Base-by-base conservation (phyloP, 2,329 filamentous ascomycete species). In the Microdochium paspali region DNA sequence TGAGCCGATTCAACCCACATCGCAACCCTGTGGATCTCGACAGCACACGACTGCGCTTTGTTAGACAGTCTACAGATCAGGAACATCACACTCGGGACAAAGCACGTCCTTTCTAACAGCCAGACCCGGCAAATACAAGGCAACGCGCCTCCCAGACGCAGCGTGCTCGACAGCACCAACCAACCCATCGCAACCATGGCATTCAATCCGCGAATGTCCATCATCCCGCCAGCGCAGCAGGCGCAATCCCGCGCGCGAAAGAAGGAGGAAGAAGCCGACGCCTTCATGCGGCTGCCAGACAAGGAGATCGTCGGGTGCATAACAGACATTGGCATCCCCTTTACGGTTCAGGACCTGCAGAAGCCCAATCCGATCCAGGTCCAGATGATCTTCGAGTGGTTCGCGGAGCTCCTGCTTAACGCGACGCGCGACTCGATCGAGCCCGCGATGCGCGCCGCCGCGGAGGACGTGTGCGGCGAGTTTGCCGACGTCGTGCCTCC, bases 371-470 rank as follows among this genome's bases (percentile, higher is more conserved):
- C 93, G 3, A 80, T 91, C 51, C 90, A 95, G 60, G 90, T 97
- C 47, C 93, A 98, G 67, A 90, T 93, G 73, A 90, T 98, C 46
- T 95, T 97, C 62, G 93, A 98, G 74, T 95, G 90, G 85, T 93
- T 98, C 57, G 90, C 90, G 50, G 90, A 96, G 62, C 75, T 96
- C 18, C 79, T 97, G 24, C 88, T 96, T 72, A 96, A 95, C 69
- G 85, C 87, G 47, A 96, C 90, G 30, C 86, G 90, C 57, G 90
- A 95, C 56, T 89, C 90, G 5, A 86, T 98, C 51, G 90, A 95
- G 62, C 93, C 93, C 10, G 90, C 90, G 7, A 95, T 98, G 90
- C 84, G 84, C 60, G 90, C 90, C 13, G 91, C 91, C 1, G 85
- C 88, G 18, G 87, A 95, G 55, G 87, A 96, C 56, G 70, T 95